Base-by-base conservation (phyloP, 768 basidiomycete genomes). In the Tylopilus felleus region DNA sequence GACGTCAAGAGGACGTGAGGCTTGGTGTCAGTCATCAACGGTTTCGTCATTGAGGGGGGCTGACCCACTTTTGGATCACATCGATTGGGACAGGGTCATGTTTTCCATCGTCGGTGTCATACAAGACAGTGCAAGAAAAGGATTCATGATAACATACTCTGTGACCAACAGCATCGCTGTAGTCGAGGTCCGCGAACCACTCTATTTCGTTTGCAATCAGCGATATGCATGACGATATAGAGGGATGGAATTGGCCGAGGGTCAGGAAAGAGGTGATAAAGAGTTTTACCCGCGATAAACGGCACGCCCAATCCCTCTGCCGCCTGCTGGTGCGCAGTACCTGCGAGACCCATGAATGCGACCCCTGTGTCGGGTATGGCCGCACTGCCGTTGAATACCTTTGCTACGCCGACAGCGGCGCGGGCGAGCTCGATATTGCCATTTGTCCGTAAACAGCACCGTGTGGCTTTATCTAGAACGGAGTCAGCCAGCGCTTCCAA, bases 401-500 rank as follows among this genome's bases (percentile, higher is more conserved):
- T 77, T 17, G 78, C 73, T 2, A 83, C 83, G 5, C 73, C 69
- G 6, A 85, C 78, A 10, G 74, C 77, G 0, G 82, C 81, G 31
- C 78, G 75, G 3, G 83, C 80, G 16, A 89, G 73, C 16, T 74
- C 73, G 22, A 83, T 70, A 45, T 81, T 78, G 45, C 76, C 3
- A 74, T 81, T 70, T 84, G 81, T 10, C 80, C 80, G 58, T 86
- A 87, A 1, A 83, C 72, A 22, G 83, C 76, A 2, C 84, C 84
- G 53, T 85, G 84, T 0, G 81, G 81, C 62, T 83, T 85, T 31
- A 84, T 73, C 82, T 83, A 39, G 27, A 44, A 38, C 19, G 27
- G 29, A 12, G 25, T 23, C 8, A 10, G 22, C 5, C 2, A 17
- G 1, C 9, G 2, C 22, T 43, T 19, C 19, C 23, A 14, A 29